Conservation (phyloP, 495 filamentous ascomycete genomes). For the Cetradonia linearis region DNA sequence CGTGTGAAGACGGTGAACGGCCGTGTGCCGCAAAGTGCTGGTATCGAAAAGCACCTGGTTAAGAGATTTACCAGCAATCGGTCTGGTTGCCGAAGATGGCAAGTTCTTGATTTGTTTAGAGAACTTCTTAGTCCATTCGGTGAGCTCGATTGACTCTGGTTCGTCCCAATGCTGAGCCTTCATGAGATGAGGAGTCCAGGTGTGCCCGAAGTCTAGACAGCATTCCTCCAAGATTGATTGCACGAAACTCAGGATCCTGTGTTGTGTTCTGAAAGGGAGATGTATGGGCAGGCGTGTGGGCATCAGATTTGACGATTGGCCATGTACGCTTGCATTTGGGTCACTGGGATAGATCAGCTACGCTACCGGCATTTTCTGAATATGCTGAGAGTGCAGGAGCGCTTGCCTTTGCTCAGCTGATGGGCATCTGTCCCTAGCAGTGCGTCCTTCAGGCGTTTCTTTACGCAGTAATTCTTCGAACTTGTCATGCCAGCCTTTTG, state of each 20-base stretch:
- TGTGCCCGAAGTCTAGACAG: constrained; percentile 19
- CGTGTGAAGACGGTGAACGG: constrained; percentile 22
- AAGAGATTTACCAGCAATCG: constrained; percentile 15
- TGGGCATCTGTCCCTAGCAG: not conserved
- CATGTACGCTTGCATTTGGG: constrained; percentile 15
- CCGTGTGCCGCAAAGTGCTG: constrained; percentile 18
- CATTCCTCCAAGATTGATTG: constrained; percentile 21
- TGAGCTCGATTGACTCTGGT: constrained; percentile 21
- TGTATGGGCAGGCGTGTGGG: constrained; percentile 16
- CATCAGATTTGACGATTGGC: not conserved
- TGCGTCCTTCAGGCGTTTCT: constrained; percentile 3
- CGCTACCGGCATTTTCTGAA: not conserved
- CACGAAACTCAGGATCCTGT: constrained; percentile 14
- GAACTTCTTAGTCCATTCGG: constrained; percentile 20
- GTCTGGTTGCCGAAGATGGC: constrained; percentile 15
- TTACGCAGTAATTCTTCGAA: constrained; percentile 7
- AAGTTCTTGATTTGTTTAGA: constrained; percentile 11
- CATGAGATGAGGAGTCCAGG: constrained; percentile 20
- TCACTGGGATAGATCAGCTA: constrained; percentile 14
- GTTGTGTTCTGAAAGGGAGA: constrained; percentile 22
- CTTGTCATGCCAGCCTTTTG: not conserved
- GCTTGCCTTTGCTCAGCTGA: constrained; percentile 1
- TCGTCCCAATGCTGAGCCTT: constrained; percentile 16
- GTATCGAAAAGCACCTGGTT: constrained; percentile 18
- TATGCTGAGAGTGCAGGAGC: not conserved